Base-by-base conservation (phyloP, 1,284 basidiomycete species). In the Pisolithus thermaeus region DNA sequence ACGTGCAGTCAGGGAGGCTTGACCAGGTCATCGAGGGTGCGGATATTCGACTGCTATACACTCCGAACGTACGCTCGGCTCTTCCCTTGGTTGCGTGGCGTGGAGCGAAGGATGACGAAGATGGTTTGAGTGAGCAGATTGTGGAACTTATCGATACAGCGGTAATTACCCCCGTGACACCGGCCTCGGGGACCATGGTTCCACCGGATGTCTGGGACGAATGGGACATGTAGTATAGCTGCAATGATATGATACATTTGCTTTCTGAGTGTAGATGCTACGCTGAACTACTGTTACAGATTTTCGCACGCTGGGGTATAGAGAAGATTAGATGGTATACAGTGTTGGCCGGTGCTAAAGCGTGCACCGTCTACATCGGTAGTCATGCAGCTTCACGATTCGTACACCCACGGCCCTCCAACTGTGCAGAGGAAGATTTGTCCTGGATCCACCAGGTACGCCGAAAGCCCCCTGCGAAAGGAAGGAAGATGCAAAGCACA, bases 1-100 rank as follows among this genome's bases (percentile, higher is more conserved):
- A 81, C 50, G 69, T 79, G 22, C 66, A 71, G 20, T 83, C 80
- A 2, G 82, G 86, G 3, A 68, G 77, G 50, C 78, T 91, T 20
- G 79, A 84, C 18, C 88, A 91, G 66, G 84, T 89, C 22, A 79
- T 90, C 46, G 83, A 88, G 60, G 87, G 75, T 0, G 57, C 61
- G 16, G 84, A 87, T 58, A 76, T 90, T 28, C 79, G 85, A 30
- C 73, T 88, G 28, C 66, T 88, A 48, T 55, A 65, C 41, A 37
- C 55, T n/a, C 62, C 67, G 6, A 54, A 54, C 36, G 46, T 81
- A 56, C 62, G 65, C 32, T 62, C 59, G 18, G 77, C 77, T 43
- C 70, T 78, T 6, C 71, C 87, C 32, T 63, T 90, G 25, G 70
- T 84, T 6, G 82, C 76, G 9, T 82, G 83, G 78, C 73, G 70